Percentiles rank a stretch among this genome's conserved stretches.
phyloP scores from a whole-genome alignment of 768 basidiomycete species.

The Rhodocollybia butyracea region DNA sequence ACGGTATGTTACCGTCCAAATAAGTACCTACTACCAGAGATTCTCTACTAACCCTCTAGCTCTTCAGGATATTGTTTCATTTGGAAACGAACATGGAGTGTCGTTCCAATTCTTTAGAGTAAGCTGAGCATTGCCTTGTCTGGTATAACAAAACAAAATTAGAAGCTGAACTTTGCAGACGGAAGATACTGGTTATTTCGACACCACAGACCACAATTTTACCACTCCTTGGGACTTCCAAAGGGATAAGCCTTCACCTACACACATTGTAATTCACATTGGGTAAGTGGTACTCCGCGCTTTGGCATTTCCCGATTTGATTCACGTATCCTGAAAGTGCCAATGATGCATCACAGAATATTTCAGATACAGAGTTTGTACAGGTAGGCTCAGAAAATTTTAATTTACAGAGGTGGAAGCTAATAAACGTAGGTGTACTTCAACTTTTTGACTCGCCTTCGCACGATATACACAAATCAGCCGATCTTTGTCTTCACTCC shows the following conservation, averaged over 20 bases:
- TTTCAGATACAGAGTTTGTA: constrained; percentile 41
- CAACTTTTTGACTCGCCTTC: constrained; percentile 41
- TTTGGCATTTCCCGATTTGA: neutral
- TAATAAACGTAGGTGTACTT: constrained; percentile 37
- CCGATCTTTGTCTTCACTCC: constrained; percentile 56
- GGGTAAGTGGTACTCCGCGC: constrained; percentile 31
- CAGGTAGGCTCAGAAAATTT: constrained; percentile 26
- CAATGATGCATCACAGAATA: constrained; percentile 52
- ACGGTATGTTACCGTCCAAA: too few relatives aligned
- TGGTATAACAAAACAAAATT: neutral
- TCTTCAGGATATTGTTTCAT: constrained; percentile 47
- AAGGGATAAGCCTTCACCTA: constrained; percentile 41
- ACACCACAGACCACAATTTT: constrained; percentile 54
- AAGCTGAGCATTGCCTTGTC: too few relatives aligned
- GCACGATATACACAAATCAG: constrained; percentile 38
- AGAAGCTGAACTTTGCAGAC: constrained; percentile 29
- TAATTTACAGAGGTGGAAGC: neutral
- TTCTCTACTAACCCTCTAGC: neutral
- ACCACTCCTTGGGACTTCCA: constrained; percentile 58
- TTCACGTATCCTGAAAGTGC: constrained; percentile 30
- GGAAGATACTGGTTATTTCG: constrained; percentile 54
- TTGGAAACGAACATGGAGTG: constrained; percentile 50
- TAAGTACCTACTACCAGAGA: too few relatives aligned
- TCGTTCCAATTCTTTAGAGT: constrained; percentile 51
- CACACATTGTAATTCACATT: constrained; percentile 56